Base-by-base conservation (phyloP, 2,329 filamentous ascomycete species). In the Chalara sp. region DNA sequence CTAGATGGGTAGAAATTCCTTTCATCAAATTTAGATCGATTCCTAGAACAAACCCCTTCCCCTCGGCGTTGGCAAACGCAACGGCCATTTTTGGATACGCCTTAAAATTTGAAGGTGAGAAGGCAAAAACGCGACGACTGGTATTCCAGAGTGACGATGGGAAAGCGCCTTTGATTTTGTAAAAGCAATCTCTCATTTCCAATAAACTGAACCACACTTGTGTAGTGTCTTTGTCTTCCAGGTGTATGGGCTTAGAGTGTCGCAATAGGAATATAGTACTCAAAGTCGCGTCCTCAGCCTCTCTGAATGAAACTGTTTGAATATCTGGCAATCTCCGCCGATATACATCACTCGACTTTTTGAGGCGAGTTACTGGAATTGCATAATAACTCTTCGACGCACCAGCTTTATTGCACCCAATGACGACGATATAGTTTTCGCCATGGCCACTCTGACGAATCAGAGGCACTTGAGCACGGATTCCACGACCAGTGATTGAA, bases 141-240 rank as follows among this genome's bases (percentile, higher is more conserved):
- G 5, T 13, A 28, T 48, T 48, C 46, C 46, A 48, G 28, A 48
- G 46, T 13, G 32, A 40, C 33, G 13, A 28, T 6, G 46, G 46
- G 33, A 28, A 48, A 48, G 46, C 33, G 13, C n/a, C 21, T 39
- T 48, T 39, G 5, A 48, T 48, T 29, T 48, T 48, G 33, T 40
- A 48, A 31, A 48, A 28, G 28, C 46, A 48, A 28, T 48, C 33
- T 12, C 31, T 48, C 46, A 48, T 48, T 40, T 48, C 46, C 32
- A 48, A 40, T 39, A 48, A 48, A 32, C 46, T 48, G 5, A 48
- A 35, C 46, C 46, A 48, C 33, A 48, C 46, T 40, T 48, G 46
- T 40, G 11, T 48, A 2, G 46, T 48, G 28, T 40, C 33, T 40
- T 48, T 48, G 33, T 39, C 21, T 48, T 48, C 46, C 31, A 48